Evolutionary conservation across 371 early-diverging fungal genomes (phyloP).

Genomic region (Mycotypha africana): DNA sequence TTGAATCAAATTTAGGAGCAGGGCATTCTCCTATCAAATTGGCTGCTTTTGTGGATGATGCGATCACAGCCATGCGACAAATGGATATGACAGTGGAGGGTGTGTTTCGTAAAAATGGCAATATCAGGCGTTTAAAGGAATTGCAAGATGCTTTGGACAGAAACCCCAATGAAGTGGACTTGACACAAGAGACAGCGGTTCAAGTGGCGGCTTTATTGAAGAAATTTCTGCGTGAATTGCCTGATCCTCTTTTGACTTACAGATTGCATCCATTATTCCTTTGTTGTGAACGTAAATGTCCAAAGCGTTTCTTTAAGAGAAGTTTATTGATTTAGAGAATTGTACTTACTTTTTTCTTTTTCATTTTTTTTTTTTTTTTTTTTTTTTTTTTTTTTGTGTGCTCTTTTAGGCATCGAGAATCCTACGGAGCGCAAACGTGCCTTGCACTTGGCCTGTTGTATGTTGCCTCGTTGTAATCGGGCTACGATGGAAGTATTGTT

Average conservation of each 20-base stretch:
- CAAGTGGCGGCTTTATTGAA: slow-evolving; percentile 94
- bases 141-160: slow-evolving; percentile 74
- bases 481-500: slow-evolving; percentile 87
- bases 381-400: too few relatives aligned
- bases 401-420: slow-evolving; percentile 38
- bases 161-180: slow-evolving; percentile 66
- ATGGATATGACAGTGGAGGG: slow-evolving; percentile 93
- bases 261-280: slow-evolving; percentile 81
- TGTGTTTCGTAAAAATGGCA: slow-evolving; percentile 95
- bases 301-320: too few relatives aligned
- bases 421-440: slow-evolving; percentile 52
- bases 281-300: slow-evolving; percentile 56
- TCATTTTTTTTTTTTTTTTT: background rate
- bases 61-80: slow-evolving; percentile 71
- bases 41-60: slow-evolving; percentile 82
- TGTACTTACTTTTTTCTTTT: background rate
- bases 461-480: slow-evolving; percentile 87
- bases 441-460: slow-evolving; percentile 75
- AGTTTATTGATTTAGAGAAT: too few relatives aligned
- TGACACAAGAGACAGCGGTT: slow-evolving; percentile 74
- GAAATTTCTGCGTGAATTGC: slow-evolving; percentile 90
- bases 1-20: slow-evolving; percentile 77
- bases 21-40: slow-evolving; percentile 72
- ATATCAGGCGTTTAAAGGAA: slow-evolving; percentile 82
- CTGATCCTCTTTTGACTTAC: slow-evolving; percentile 93